Percentiles rank a stretch among this genome's conserved stretches.
Evolutionary conservation across 805 yeast genomes (phyloP).

Genomic region (Sugiyamaella smithiae): DNA sequence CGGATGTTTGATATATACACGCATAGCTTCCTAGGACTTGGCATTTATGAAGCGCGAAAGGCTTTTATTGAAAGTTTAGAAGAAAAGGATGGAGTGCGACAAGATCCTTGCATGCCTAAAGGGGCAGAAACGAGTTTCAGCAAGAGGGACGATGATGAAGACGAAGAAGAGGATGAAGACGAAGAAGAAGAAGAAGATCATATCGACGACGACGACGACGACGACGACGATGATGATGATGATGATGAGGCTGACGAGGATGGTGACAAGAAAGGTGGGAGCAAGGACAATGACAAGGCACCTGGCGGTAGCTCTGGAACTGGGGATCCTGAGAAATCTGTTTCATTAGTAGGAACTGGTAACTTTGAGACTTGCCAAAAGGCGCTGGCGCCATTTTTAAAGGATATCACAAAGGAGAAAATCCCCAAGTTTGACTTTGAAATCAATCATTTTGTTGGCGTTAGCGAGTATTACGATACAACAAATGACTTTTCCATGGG

Average conservation of each 20-base stretch:
- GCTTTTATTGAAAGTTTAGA: conserved; percentile 48
- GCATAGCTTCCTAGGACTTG: conserved; percentile 95
- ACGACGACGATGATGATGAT: conserved; percentile 10
- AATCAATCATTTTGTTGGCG: conserved; percentile 83
- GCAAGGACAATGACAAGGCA: conserved; percentile 13
- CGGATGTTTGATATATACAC: conserved; percentile 77
- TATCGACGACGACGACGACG: conserved; percentile 14
- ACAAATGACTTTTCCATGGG: conserved; percentile 88
- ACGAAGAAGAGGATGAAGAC: conserved; percentile 14
- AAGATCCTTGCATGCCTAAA: conserved; percentile 80
- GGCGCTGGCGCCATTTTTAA: conserved; percentile 67
- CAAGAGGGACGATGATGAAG: conserved; percentile 19
- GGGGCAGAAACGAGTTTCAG: conserved; percentile 43
- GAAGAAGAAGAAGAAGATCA: conserved; percentile 21
- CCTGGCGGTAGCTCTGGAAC: neutral
- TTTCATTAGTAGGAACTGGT: conserved; percentile 68
- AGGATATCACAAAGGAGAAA: conserved; percentile 13
- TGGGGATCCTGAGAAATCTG: neutral
- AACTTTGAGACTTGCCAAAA: conserved; percentile 70
- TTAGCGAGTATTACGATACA: conserved; percentile 96
- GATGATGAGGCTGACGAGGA: conserved; percentile 13
- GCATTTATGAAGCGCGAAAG: conserved; percentile 88
- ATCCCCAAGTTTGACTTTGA: conserved; percentile 74
- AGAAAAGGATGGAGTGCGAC: conserved; percentile 32
- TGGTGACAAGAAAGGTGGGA: conserved; percentile 11